Percentiles rank a stretch among this genome's conserved stretches.
These are phyloP conservation scores for Saccharomycopsis fermentans DNA, from an alignment of 805 yeast genomes.

Conservation along the genomic window DNA sequence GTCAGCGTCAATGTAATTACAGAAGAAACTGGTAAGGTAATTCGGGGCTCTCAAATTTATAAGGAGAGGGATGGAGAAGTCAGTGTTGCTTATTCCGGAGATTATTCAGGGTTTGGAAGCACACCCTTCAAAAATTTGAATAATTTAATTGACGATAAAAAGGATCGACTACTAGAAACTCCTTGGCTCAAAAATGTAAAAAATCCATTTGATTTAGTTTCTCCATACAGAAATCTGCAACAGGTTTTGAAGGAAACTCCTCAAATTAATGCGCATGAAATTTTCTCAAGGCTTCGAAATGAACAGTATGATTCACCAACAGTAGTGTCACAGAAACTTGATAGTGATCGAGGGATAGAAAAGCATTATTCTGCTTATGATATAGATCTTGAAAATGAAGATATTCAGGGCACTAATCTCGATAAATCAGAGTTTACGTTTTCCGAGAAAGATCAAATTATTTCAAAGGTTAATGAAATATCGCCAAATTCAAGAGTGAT, in stretches of 20 bases:
- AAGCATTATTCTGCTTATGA: neutral
- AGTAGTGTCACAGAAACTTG: neutral
- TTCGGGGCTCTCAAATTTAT: slow-evolving; percentile 25
- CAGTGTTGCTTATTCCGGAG: slow-evolving; percentile 33
- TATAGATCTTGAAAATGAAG: neutral
- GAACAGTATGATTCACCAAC: neutral
- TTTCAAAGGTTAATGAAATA: neutral
- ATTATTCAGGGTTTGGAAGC: slow-evolving; percentile 17
- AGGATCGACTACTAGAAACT: neutral
- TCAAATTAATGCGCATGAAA: slow-evolving; percentile 7
- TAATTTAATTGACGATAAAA: slow-evolving; percentile 3
- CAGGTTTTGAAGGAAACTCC: slow-evolving; percentile 6
- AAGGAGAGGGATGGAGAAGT: slow-evolving; percentile 36
- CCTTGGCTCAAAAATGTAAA: slow-evolving; percentile 25
- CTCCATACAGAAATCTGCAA: slow-evolving; percentile 11
- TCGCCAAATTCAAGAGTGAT: neutral
- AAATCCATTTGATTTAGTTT: slow-evolving; percentile 30
- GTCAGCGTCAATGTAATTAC: too few relatives aligned
- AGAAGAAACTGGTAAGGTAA: too few relatives aligned
- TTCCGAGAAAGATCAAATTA: neutral
- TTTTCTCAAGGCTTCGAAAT: slow-evolving; percentile 6
- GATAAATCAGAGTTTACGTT: neutral
- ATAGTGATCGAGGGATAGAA: neutral
- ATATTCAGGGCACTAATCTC: neutral
- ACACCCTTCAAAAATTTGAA: slow-evolving; percentile 20